Base-by-base conservation (phyloP, 2,329 filamentous ascomycete species). In the Cadophora malorum region DNA sequence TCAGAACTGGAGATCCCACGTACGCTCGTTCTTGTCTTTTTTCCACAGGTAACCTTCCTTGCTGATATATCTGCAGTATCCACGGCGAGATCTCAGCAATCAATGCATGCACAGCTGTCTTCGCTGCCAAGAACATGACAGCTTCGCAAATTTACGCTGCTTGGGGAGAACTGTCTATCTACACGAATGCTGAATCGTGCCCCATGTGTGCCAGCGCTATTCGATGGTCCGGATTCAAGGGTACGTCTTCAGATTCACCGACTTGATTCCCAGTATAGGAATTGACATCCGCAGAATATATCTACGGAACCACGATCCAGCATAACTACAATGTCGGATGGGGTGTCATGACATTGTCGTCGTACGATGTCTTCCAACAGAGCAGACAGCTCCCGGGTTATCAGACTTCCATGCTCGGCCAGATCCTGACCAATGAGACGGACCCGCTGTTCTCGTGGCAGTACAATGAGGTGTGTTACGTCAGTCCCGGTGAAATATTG, bases 151-250 rank as follows among this genome's bases (percentile, higher is more conserved):
- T 82, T 0, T 55, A 73, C 8, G 83, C 83, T 1, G 76, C 77
- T 0, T 85, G 83, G 75, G 79, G 78, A 86, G 3, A 66, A 35
- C 49, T 66, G 19, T 66, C 64, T 9, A 61, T 66, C 23, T 87
- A 87, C 74, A 87, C 85, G 28, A 87, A 85, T 73, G 85, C 82
- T 3, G 85, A 87, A 75, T 82, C 81, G 67, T 87, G 85, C 74
- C 82, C 85, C 4, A 88, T 87, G 82, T 87, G 85, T 71, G 84
- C 85, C 1, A 81, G 83, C 14, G 85, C 84, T 0, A 85, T 87
- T 70, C 81, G 84, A 1, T 87, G 83, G 83, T 79, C 84, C 0
- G 84, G 84, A 0, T 86, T 87, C 76, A 80, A 78, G 50, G 64
- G 64, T 66, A 56, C 16, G 41, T 16, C 41, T 3, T 16, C 41